A percentile compares a stretch with the other conserved stretches of the same genome.
Conservation (phyloP, 768 basidiomycete genomes). For the Hericium erinaceus region DNA sequence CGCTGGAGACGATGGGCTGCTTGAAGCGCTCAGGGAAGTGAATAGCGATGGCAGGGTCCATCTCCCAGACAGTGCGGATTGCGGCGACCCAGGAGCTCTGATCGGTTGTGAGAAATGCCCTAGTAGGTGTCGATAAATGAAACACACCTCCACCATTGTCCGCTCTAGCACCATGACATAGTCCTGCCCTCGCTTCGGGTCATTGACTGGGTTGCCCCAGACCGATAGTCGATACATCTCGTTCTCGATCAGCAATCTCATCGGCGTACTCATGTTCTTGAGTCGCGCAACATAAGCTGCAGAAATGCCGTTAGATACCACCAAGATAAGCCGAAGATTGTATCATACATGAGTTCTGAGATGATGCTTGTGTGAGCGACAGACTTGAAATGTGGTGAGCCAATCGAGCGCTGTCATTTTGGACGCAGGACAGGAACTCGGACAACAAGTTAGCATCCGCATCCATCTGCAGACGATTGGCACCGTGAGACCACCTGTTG, state of each 20-base stretch:
- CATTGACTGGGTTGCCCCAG: conserved; percentile 85
- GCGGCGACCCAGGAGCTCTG: conserved; percentile 61
- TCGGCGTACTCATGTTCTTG: conserved; percentile 58
- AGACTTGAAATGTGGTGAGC: conserved; percentile 52
- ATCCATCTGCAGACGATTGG: conserved; percentile 82
- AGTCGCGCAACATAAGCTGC: conserved; percentile 34
- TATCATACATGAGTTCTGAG: conserved; percentile 20
- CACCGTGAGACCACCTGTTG: conserved; percentile 90
- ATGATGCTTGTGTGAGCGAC: conserved; percentile 34
- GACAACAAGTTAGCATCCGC: conserved; percentile 81
- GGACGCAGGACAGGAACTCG: conserved; percentile 73
- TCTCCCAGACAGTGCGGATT: conserved; percentile 69
- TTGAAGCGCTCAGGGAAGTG: conserved; percentile 88
- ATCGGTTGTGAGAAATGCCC: conserved; percentile 2
- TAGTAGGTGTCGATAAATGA: background rate
- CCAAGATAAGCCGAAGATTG: conserved; percentile 15
- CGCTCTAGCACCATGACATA: conserved; percentile 47
- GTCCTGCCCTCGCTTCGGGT: conserved; percentile 58
- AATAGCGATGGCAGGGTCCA: conserved; percentile 76
- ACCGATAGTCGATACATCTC: conserved; percentile 81
- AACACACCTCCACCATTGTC: conserved; percentile 51
- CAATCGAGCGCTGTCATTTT: conserved; percentile 62
- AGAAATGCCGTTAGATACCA: conserved; percentile 37
- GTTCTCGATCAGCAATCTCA: conserved; percentile 83
- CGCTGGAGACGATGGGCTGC: conserved; percentile 47